Evolutionary conservation across 768 basidiomycete genomes (phyloP).

Genomic region (Phaffia australis): DNA sequence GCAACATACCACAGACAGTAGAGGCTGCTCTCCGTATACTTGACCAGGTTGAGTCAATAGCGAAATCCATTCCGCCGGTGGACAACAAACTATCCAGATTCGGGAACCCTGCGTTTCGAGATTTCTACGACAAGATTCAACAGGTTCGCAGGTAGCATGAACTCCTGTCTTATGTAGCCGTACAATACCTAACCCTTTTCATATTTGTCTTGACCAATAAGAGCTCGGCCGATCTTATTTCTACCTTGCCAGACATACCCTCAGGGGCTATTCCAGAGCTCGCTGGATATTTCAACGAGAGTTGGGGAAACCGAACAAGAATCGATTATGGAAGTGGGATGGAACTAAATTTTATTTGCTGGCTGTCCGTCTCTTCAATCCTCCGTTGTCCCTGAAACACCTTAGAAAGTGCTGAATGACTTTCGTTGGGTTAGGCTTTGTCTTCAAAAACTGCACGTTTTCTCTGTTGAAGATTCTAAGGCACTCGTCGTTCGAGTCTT

Average conservation of each 20-base stretch:
- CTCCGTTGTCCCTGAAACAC: too few species aligned
- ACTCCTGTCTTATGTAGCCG: neutral
- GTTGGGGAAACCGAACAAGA: slow-evolving; percentile 82
- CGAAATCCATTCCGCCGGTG: slow-evolving; percentile 64
- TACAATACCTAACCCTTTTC: neutral
- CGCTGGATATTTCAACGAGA: slow-evolving; percentile 65
- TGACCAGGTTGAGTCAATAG: slow-evolving; percentile 55
- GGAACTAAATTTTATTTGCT: slow-evolving; percentile 95
- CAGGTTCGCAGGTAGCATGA: slow-evolving; percentile 44
- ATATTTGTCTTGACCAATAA: slow-evolving; percentile 33
- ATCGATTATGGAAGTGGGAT: slow-evolving; percentile 99
- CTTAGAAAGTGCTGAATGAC: too few species aligned
- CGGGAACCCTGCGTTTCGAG: slow-evolving; percentile 91
- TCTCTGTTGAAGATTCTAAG: slow-evolving; percentile 54
- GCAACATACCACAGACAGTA: slow-evolving; percentile 34
- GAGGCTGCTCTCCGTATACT: slow-evolving; percentile 54
- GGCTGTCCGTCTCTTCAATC: slow-evolving; percentile 56
- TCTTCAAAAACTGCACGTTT: slow-evolving; percentile 57
- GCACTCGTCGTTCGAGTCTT: slow-evolving; percentile 74
- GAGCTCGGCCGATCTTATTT: slow-evolving; percentile 52
- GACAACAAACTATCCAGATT: slow-evolving; percentile 80
- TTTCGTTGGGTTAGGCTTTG: slow-evolving; percentile 52
- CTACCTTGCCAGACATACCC: slow-evolving; percentile 49
- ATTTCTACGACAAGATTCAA: slow-evolving; percentile 71
- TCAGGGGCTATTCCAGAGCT: slow-evolving; percentile 55